Evolutionary conservation across 768 basidiomycete genomes (phyloP), one percentile per base, ranked within the genome.

Genomic region (Cytidiella melzeri): DNA sequence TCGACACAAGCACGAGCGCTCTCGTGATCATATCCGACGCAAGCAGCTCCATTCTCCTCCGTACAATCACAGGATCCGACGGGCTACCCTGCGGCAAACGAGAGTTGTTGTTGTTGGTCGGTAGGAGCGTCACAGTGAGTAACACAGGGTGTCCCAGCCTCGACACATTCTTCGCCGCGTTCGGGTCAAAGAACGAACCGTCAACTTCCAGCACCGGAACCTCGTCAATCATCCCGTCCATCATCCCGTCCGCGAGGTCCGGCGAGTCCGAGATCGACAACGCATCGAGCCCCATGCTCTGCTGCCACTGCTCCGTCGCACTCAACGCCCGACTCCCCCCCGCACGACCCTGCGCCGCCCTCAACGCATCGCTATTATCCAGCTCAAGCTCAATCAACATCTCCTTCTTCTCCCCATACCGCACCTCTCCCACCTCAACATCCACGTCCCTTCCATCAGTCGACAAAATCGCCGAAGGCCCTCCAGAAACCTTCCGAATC

Each of bases 11-110:
- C 25, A 98, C 87, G 25, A 99, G 76, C 15, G 87, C 86, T 10
- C 96, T 83, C 2, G 93, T 93, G 63, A 98, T 92, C 92, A 98
- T 98, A 67, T 98, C 96, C 23, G 87, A 88, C 21, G 92, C 89
- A 34, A 98, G 79, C 3, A 99, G 79, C 71, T 99, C 96, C 92
- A 98, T 96, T 20, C 95, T 73, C 34, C 96, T 76, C 23, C 96
- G 83, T 23, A 95, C 88, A 58, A 99, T 93, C 45, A 87, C 81
- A 0, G 92, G 85, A 61, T 95, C 91, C 0, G 89, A 89, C 44
- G 69, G 69, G 4, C 71, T 64, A 28, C 76, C 69, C 1, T 73
- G 73, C 25, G 73, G 69, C 43, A 68, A 69, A 54, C 71, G 69
- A 26, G 55, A 60, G 40, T 55, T 57, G 20, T 54, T 53, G 6